Evolutionary conservation across 176 grass and related monocot genomes (phyloP).

Genomic region (Oryza nivara): DNA sequence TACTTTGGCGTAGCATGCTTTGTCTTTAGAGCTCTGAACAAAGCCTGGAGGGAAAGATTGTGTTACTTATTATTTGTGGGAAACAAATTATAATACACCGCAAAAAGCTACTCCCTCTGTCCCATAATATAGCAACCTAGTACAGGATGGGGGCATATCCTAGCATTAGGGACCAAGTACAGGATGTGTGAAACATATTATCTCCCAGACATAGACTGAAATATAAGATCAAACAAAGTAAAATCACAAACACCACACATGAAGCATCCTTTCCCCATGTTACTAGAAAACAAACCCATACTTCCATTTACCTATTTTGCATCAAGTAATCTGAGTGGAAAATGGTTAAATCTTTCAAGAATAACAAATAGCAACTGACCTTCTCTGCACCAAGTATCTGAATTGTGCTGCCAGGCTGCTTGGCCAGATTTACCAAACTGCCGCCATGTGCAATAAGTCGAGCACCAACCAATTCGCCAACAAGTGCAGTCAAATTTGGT

Average conservation of each 20-base stretch:
- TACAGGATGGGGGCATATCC: too few relatives aligned
- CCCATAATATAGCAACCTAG: too few relatives aligned
- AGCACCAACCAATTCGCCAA: constrained; percentile 76
- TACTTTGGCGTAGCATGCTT: constrained; percentile 94
- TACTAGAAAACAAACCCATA: not conserved
- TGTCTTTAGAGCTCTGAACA: constrained; percentile 93
- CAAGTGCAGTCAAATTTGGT: constrained; percentile 75
- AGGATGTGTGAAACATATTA: not conserved
- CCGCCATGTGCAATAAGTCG: constrained; percentile 87
- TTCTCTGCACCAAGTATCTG: constrained; percentile 94
- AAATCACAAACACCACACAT: not conserved
- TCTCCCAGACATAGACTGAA: not conserved
- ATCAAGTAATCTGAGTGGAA: not conserved
- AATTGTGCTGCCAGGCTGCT: constrained; percentile 90
- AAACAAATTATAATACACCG: not conserved
- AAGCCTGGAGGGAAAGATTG: constrained; percentile 53
- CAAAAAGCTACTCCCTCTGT: not conserved
- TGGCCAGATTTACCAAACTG: constrained; percentile 87
- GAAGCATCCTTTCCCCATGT: not conserved
- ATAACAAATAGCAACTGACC: constrained; percentile 46
- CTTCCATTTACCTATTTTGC: not conserved
- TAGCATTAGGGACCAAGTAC: too few relatives aligned
- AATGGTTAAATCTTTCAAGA: not conserved
- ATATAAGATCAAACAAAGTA: not conserved
- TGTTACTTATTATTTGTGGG: not conserved